Evolutionary conservation across 129 eudicot species (phyloP), one percentile per base, ranked within the genome.

Genomic region (Apium graveolens): DNA sequence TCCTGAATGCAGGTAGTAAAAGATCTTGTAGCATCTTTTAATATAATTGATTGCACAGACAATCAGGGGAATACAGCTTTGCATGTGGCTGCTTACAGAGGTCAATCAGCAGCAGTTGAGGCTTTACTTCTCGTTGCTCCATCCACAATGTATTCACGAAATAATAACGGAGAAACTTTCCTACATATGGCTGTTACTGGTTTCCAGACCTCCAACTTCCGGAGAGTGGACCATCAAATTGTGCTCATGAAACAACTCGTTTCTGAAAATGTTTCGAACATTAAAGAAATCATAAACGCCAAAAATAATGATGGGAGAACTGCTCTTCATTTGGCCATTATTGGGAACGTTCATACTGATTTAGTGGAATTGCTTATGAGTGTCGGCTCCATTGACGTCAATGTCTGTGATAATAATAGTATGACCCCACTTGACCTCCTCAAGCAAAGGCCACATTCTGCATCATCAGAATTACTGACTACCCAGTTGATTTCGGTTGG

Each of bases 61-160:
- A 89, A 89, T 77, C 90, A 76, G 35, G 99, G 99, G 68, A 90
- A 96, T 85, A 90, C 97, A 29, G 87, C 99, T 16, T 79, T 96
- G 76, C 99, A 96, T 48, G 87, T 90, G 70, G 99, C 99, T 46
- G 99, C 99, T 37, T 82, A 77, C 82, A 86, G 89, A 76, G 97
- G 97, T 72, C 97, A 96, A 18, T 48, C 89, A 38, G 75, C 95
- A 0, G 91, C 84, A 26, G 92, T 96, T 53, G 89, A 92, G 79
- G 81, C 88, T 76, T 86, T 96, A 34, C 77, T 96, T 73, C 88
- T 83, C 31, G 84, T 86, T 31, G 86, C 89, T 7, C 95, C 97
- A 14, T 87, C 90, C 11, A 85, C 86, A 8, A 79, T 91, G 74
- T 65, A 84, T 49, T 73, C 84, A 78, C 82, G 62, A 83, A 96